Percentiles rank a stretch among this genome's conserved stretches.
Conservation (phyloP, 805 yeast species). For the Saccharomycopsis malanga region DNA sequence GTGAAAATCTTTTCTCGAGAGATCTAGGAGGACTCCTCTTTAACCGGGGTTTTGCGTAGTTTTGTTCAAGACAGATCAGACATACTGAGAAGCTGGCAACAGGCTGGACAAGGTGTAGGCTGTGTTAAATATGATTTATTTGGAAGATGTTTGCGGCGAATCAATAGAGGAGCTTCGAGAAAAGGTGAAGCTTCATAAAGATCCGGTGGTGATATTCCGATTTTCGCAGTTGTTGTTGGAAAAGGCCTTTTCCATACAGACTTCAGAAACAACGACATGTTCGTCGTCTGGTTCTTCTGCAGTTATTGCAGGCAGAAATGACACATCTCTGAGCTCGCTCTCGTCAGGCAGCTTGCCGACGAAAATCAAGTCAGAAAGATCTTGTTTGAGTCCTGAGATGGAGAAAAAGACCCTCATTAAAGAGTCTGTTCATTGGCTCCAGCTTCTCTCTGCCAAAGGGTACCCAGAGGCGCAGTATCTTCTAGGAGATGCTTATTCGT, state of each 20-base stretch:
- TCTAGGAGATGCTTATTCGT: conserved; percentile 77
- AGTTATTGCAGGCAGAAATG: background rate
- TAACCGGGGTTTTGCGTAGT: too few species aligned
- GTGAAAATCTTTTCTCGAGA: too few species aligned
- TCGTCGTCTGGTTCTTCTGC: background rate
- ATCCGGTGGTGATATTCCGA: conserved; percentile 38
- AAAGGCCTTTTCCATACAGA: background rate
- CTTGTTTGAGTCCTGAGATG: background rate
- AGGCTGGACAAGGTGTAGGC: too few species aligned
- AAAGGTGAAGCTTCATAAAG: conserved; percentile 76
- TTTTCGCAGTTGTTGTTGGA: background rate
- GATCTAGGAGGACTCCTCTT: too few species aligned
- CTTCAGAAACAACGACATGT: background rate
- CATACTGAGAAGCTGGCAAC: too few species aligned
- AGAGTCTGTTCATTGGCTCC: conserved; percentile 68
- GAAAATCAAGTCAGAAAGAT: background rate
- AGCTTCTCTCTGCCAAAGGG: conserved; percentile 70
- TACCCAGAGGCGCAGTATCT: conserved; percentile 86
- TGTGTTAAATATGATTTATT: too few species aligned
- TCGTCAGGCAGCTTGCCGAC: background rate
- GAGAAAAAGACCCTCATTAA: conserved; percentile 46
- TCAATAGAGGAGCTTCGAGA: conserved; percentile 34
- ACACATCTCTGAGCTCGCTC: background rate
- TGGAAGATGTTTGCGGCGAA: background rate
- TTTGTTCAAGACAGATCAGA: too few species aligned